These are phyloP conservation scores for Mycena galopus DNA, from an alignment of 768 basidiomycete species.

Conservation along the genomic window DNA sequence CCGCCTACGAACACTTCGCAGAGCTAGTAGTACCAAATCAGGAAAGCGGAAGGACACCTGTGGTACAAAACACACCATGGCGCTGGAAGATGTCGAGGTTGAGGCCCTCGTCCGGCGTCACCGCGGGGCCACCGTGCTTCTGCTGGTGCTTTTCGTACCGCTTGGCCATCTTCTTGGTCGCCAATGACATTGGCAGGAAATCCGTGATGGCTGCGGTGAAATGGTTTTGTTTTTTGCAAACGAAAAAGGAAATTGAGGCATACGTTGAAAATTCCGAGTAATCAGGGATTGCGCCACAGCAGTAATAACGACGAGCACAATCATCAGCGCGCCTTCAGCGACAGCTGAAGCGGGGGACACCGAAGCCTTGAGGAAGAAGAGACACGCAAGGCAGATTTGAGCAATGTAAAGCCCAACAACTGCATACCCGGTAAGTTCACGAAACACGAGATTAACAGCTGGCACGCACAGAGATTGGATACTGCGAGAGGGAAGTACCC, in stretches of 20 bases:
- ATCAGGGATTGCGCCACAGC: slow-evolving; percentile 56
- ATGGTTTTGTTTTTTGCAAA: neutral
- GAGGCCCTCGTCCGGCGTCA: slow-evolving; percentile 34
- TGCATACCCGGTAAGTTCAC: slow-evolving; percentile 41
- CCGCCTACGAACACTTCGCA: slow-evolving; percentile 53
- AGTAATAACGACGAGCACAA: slow-evolving; percentile 70
- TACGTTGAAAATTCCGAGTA: slow-evolving; percentile 56
- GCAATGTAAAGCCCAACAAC: slow-evolving; percentile 81
- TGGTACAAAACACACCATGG: slow-evolving; percentile 41
- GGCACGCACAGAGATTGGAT: slow-evolving; percentile 62
- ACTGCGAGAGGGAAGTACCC: slow-evolving; percentile 61
- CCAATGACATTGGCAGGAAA: slow-evolving; percentile 73
- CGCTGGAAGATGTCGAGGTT: slow-evolving; percentile 56
- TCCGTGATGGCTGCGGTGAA: slow-evolving; percentile 59
- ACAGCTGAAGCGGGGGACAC: slow-evolving; percentile 52
- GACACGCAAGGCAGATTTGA: slow-evolving; percentile 71
- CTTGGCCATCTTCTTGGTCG: slow-evolving; percentile 66
- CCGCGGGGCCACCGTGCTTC: slow-evolving; percentile 30
- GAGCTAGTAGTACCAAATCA: neutral
- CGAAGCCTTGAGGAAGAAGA: slow-evolving; percentile 73
- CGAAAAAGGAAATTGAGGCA: slow-evolving; percentile 32
- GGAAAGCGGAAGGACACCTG: neutral
- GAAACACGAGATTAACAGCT: slow-evolving; percentile 34
- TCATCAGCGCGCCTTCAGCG: slow-evolving; percentile 65
- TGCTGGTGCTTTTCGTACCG: slow-evolving; percentile 53